Evolutionary conservation across 1,284 basidiomycete genomes (phyloP), one percentile per base, ranked within the genome.

Genomic region (Apiotrichum laibachii): DNA sequence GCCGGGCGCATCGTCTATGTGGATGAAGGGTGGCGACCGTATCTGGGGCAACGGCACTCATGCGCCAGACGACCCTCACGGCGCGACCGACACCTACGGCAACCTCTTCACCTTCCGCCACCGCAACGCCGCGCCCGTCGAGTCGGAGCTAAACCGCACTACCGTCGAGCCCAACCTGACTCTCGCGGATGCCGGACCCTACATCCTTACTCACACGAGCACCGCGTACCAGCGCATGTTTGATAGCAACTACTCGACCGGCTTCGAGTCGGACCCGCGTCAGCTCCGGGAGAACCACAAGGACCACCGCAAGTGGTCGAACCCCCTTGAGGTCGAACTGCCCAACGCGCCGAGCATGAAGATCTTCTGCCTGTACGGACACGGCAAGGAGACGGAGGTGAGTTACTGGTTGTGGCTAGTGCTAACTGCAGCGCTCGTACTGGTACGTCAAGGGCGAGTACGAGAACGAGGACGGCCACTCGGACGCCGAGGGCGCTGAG

Each of bases 361-460:
- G 75, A 86, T 97, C 22, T 91, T 88, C 77, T 98, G 95, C 68
- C 83, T 94, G 11, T 98, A 99, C 77, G 96, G 95, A 0, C 88
- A 92, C 65, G 96, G 96, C 21, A 98, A 98, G 74, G 89, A 94
- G 67, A 99, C 96, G 0, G 96, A 97, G 83, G 88, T 88, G 49
- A 69, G 82, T 12, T 70, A n/a, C 1, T 5, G 19, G 16, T 15
- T 21, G 15, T 13, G 22, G 37, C n/a, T n/a, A 22, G 13, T 39
- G 58, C 64, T 68, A 56, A 69, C 56, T 2, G 6, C 31, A 77
- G 72, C 70, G 80, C 26, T 78, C 76, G 34, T 81, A 81, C 67
- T 81, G 77, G 87, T 92, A 93, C 72, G 82, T 85, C 57, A 82
- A 86, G 62, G 88, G 85, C 40, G 81, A 82, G 45, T 86, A 86